Conservation (phyloP, 495 filamentous ascomycete genomes). For the Talaromyces wortmannii region DNA sequence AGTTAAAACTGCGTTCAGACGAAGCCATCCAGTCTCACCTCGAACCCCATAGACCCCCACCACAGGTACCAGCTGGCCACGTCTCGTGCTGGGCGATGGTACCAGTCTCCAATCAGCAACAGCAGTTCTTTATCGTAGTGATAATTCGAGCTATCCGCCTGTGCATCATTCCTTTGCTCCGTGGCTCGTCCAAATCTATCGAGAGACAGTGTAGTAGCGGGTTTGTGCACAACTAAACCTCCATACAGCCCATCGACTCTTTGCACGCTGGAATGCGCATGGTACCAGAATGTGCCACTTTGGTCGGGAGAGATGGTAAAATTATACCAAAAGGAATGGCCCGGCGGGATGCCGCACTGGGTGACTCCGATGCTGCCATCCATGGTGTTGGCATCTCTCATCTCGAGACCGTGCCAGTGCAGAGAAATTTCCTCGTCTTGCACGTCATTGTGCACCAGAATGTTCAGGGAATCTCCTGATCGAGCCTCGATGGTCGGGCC, state of each 20-base stretch:
- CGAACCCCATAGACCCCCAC: slow-evolving; percentile 38
- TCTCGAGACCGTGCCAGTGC: slow-evolving; percentile 78
- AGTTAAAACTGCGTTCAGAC: background rate
- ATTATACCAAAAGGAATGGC: slow-evolving; percentile 63
- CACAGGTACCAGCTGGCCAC: slow-evolving; percentile 39
- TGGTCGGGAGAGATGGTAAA: slow-evolving; percentile 66
- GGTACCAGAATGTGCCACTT: slow-evolving; percentile 80
- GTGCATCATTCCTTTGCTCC: background rate
- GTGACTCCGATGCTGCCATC: slow-evolving; percentile 63
- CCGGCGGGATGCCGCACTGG: slow-evolving; percentile 61
- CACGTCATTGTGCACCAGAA: slow-evolving; percentile 63
- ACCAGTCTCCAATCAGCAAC: slow-evolving; percentile 49
- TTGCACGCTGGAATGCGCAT: slow-evolving; percentile 60
- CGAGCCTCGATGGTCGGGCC: slow-evolving; percentile 32
- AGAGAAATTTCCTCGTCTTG: slow-evolving; percentile 60
- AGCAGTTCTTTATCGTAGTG: slow-evolving; percentile 33
- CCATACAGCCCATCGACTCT: slow-evolving; percentile 72
- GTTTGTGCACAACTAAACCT: slow-evolving; percentile 64
- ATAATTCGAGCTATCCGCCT: slow-evolving; percentile 4
- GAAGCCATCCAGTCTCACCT: slow-evolving; percentile 17
- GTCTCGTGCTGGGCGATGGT: slow-evolving; percentile 33
- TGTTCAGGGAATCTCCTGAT: slow-evolving; percentile 59
- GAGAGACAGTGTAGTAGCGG: slow-evolving; percentile 8
- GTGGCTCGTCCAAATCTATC: background rate
- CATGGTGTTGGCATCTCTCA: slow-evolving; percentile 52